Conservation (phyloP, 2,329 filamentous ascomycete genomes). For the Diaporthe australafricana region DNA sequence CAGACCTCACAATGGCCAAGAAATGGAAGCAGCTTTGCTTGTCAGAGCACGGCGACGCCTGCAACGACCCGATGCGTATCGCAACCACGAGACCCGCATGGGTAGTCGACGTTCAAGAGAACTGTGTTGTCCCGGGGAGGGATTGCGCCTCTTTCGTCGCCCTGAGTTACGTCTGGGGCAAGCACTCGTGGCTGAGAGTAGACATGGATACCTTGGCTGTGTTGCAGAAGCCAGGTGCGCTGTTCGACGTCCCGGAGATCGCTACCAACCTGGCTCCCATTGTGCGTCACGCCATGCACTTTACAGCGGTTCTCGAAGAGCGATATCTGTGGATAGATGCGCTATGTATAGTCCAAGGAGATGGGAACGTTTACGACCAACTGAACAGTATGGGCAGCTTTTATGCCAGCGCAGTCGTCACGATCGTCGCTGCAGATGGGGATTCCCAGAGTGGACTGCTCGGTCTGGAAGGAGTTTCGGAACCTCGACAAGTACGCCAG, state of each 20-base stretch:
- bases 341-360: conserved; percentile 49
- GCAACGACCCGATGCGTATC: neutral
- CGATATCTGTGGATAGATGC: no score
- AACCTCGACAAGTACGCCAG: neutral
- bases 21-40: neutral
- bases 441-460: neutral
- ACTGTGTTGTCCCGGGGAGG: neutral
- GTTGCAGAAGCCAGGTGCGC: neutral
- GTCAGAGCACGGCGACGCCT: neutral
- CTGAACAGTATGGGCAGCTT: conserved; percentile 32
- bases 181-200: neutral
- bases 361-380: neutral
- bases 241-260: neutral
- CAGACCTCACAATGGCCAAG: neutral
- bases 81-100: neutral
- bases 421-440: conserved; percentile 37
- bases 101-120: neutral
- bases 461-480: neutral
- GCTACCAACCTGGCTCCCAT: conserved; percentile 37
- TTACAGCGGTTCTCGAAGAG: conserved; percentile 37
- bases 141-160: neutral
- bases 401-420: conserved; percentile 41
- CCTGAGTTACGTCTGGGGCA: neutral
- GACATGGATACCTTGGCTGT: neutral
- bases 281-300: conserved; percentile 27